Evolutionary conservation across 345 rosid genomes (phyloP).

Genomic region (Clarkia xantiana): DNA sequence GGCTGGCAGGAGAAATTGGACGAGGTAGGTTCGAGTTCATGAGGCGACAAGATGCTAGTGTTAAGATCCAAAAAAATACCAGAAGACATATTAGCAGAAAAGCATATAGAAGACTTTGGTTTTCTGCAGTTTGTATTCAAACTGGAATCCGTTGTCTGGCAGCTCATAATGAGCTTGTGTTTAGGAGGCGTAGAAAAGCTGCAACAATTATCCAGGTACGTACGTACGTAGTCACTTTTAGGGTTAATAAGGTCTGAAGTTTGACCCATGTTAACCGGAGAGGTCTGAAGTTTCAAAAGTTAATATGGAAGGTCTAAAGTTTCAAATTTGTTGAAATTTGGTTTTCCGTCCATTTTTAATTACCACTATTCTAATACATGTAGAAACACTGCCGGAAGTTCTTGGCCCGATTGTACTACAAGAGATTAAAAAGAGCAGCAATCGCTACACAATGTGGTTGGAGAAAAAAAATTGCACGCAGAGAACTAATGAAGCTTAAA

Average conservation of each 20-base stretch:
- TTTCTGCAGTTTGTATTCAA: slow-evolving; percentile 57
- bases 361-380: neutral
- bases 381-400: slow-evolving; percentile 64
- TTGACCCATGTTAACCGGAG: too few relatives aligned
- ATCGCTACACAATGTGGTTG: slow-evolving; percentile 62
- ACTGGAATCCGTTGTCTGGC: slow-evolving; percentile 64
- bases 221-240: neutral
- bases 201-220: slow-evolving; percentile 64
- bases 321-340: too few relatives aligned
- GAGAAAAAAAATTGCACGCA: slow-evolving; percentile 64
- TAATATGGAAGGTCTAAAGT: too few relatives aligned
- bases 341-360: too few relatives aligned
- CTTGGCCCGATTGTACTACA: slow-evolving; percentile 32
- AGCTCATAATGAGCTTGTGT: slow-evolving; percentile 48
- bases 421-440: slow-evolving; percentile 51
- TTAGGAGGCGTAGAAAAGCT: slow-evolving; percentile 47
- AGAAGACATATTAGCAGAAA: slow-evolving; percentile 51
- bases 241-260: too few relatives aligned
- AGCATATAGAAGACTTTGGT: slow-evolving; percentile 32
- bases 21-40: slow-evolving; percentile 34
- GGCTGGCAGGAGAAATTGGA: slow-evolving; percentile 45
- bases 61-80: slow-evolving; percentile 51
- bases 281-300: too few relatives aligned
- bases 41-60: slow-evolving; percentile 67
- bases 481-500: slow-evolving; percentile 64